Evolutionary conservation across 2,329 filamentous ascomycete genomes (phyloP).

Genomic region (Aspergillus viridinutans): DNA sequence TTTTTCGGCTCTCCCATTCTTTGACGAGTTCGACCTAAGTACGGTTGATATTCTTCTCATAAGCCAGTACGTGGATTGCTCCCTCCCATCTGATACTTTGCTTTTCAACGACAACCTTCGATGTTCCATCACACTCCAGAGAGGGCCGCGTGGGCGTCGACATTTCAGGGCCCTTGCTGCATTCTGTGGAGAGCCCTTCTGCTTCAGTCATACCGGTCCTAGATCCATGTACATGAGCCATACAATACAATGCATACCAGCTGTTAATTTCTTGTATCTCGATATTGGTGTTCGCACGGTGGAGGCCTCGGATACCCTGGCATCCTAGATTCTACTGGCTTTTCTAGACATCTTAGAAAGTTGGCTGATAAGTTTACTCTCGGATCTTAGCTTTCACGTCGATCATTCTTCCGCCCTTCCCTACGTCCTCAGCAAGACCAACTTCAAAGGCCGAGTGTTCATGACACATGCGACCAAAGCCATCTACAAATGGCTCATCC

Average conservation of each 20-base stretch:
- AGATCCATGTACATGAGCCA: constrained; percentile 34
- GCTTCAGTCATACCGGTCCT: constrained; percentile 7
- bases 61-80: constrained; percentile 79
- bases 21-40: constrained; percentile 96
- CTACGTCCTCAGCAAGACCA: constrained; percentile 95
- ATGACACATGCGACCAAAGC: constrained; percentile 99
- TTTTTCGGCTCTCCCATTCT: constrained; percentile 88
- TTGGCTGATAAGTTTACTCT: constrained; percentile 24
- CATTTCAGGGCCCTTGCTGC: neutral
- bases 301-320: neutral
- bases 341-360: neutral
- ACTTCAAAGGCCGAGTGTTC: constrained; percentile 93
- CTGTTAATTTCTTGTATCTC: constrained; percentile 15
- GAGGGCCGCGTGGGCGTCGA: neutral
- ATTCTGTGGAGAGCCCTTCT: neutral
- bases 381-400: constrained; percentile 77
- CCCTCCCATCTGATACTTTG: constrained; percentile 13
- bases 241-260: constrained; percentile 29
- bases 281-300: constrained; percentile 12
- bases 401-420: constrained; percentile 98
- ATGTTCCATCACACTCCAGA: neutral
- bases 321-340: constrained; percentile 1
- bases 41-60: constrained; percentile 96
- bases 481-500: constrained; percentile 99
- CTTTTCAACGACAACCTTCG: neutral